phyloP scores from a whole-genome alignment of 768 basidiomycete genomes.

The Russula sp. region DNA sequence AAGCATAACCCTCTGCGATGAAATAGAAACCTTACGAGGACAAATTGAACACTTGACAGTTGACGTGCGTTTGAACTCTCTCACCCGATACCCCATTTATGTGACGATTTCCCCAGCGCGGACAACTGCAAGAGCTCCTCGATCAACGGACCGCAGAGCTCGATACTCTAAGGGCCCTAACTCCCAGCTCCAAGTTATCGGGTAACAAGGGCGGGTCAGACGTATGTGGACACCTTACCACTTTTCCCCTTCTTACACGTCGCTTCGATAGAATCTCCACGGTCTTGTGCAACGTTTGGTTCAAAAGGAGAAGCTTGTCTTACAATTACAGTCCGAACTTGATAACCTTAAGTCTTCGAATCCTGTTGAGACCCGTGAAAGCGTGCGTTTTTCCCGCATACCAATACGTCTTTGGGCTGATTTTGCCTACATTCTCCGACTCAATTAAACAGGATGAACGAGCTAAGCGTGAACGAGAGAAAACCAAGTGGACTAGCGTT shows the following conservation, averaged over 20 bases:
- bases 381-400: constrained; percentile 43
- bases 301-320: constrained; percentile 82
- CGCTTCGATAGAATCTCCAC: constrained; percentile 52
- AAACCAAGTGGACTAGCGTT: constrained; percentile 65
- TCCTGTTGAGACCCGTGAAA: constrained; percentile 55
- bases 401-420: not conserved
- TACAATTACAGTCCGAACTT: constrained; percentile 68
- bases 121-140: constrained; percentile 51
- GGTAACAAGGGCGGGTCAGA: constrained; percentile 52
- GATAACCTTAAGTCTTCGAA: constrained; percentile 58
- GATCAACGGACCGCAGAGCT: constrained; percentile 65
- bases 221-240: constrained; percentile 39
- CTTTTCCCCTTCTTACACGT: constrained; percentile 1
- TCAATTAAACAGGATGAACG: constrained; percentile 57
- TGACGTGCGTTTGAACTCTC: constrained; percentile 48
- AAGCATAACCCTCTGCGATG: constrained; percentile 51
- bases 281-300: constrained; percentile 78
- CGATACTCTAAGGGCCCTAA: constrained; percentile 53
- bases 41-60: constrained; percentile 62
- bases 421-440: constrained; percentile 1
- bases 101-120: constrained; percentile 41
- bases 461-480: constrained; percentile 71
- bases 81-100: not conserved
- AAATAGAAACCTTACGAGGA: constrained; percentile 55
- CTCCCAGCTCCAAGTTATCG: constrained; percentile 41